Base-by-base conservation (phyloP, 2,329 filamentous ascomycete species). In the Fonsecaea erecta region DNA sequence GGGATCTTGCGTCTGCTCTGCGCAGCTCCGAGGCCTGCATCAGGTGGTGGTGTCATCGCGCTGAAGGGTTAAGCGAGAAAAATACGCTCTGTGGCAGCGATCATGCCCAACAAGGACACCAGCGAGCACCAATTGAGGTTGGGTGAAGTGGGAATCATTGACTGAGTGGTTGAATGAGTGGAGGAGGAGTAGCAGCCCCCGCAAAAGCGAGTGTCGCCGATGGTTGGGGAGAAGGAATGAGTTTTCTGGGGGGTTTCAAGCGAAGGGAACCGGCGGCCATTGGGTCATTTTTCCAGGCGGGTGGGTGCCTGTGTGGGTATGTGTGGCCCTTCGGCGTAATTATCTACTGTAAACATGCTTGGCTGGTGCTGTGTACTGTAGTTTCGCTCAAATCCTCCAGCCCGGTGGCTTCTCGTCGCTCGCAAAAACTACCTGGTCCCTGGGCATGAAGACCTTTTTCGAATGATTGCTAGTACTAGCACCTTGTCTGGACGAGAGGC, bases 51-150 rank as follows among this genome's bases (percentile, higher is more conserved):
- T 48, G 43, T 48, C 43, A 48, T 48, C 26, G 43, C 7, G 18
- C 28, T 48, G 43, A 52, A n/a, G 34, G 32, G 26, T 5, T 48
- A 43, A 43, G 43, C 57, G 57, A 60, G 46, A 37, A 35, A 60
- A 60, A 60, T 32, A 5, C 46, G 30, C 7, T 48, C 34, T 28
- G 43, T 14, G 46, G 43, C 46, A 52, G 30, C 52, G 57, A 14
- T 52, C 30, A 52, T n/a, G 26, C 57, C 57, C 28, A 48, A 60
- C 30, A 35, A 34, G 57, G 57, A 34, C 43, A 28, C 14, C 28
- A 18, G 21, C 43, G 30, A 16, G 57, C 18, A 12, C 43, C 43
- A 26, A 48, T 48, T 26, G 43, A 48, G 18, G 11, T 48, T 48
- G 24, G 43, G 18, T 11, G 5, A 48, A 7, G 43, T 48, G 43